Evolutionary conservation across 495 filamentous ascomycete genomes (phyloP).

Genomic region (Podospora conica): DNA sequence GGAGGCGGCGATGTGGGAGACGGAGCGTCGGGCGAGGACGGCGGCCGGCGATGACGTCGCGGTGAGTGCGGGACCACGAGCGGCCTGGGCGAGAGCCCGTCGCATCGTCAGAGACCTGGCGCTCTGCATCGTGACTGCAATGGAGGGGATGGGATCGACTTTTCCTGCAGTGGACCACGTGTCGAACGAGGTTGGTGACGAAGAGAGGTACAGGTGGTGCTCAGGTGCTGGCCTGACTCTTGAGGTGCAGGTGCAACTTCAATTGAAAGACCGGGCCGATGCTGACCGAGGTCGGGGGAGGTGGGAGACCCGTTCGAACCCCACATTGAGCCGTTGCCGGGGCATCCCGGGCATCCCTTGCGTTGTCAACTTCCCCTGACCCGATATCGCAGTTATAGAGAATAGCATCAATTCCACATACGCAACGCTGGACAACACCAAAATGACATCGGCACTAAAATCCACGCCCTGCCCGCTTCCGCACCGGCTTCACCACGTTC

Average conservation of each 20-base stretch:
- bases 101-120: constrained; percentile 12
- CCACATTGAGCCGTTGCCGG: not conserved
- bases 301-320: not conserved
- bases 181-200: not conserved
- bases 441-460: constrained; percentile 19
- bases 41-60: constrained; percentile 2
- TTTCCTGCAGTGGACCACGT: not conserved
- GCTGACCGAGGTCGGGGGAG: constrained; percentile 1
- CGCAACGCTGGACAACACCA: not conserved
- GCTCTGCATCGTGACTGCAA: constrained; percentile 20
- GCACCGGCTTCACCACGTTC: constrained; percentile 58
- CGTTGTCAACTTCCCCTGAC: not conserved
- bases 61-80: constrained; percentile 11
- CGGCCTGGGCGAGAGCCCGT: constrained; percentile 16
- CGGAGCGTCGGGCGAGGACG: not conserved
- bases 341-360: not conserved
- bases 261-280: not conserved
- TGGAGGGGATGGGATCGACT: constrained; percentile 3
- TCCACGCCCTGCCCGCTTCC: constrained; percentile 35
- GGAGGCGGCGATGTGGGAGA: not conserved
- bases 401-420: not conserved
- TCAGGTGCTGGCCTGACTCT: too few relatives aligned
- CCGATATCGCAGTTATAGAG: not conserved
- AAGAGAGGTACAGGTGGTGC: too few relatives aligned
- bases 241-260: not conserved